Conservation (phyloP, 352 stramenopile genomes). For the Thalassiosira delicatula region DNA sequence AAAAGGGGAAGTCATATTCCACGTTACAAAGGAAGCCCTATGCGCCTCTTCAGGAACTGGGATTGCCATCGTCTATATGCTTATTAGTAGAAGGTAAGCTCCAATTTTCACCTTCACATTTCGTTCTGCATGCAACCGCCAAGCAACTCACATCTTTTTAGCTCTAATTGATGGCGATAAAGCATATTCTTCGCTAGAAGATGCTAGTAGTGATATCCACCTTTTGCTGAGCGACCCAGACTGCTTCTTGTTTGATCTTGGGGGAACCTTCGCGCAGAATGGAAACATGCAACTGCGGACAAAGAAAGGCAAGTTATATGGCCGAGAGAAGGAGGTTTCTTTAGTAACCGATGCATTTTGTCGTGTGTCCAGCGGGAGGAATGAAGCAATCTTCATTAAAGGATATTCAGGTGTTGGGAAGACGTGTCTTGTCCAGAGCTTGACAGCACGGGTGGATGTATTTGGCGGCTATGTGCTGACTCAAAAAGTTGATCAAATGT, state of each 20-base stretch:
- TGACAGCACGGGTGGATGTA: conserved; percentile 16
- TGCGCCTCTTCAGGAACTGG: conserved; percentile 22
- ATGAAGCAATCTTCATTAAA: conserved; percentile 49
- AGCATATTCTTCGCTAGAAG: conserved; percentile 25
- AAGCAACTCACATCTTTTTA: no score
- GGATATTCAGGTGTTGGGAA: conserved; percentile 50
- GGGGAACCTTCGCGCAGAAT: background rate
- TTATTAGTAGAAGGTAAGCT: conserved; percentile 19
- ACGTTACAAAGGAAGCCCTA: conserved; percentile 6
- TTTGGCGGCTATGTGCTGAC: conserved; percentile 40
- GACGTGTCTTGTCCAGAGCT: conserved; percentile 28
- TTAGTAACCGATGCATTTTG: conserved; percentile 40
- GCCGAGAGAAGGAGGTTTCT: conserved; percentile 18
- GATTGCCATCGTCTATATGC: conserved; percentile 30
- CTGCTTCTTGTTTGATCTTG: conserved; percentile 18
- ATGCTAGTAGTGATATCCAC: conserved; percentile 20
- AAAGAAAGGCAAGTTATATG: conserved; percentile 21
- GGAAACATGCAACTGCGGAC: conserved; percentile 1
- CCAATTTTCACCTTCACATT: no score
- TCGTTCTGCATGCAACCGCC: no score
- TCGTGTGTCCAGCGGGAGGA: conserved; percentile 33
- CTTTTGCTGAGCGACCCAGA: conserved; percentile 24
- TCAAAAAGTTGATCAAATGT: conserved; percentile 45
- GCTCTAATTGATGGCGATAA: background rate
- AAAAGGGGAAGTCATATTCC: conserved; percentile 3